phyloP scores from a whole-genome alignment of 2,329 filamentous ascomycete species.

The Xylariaceae sp. region DNA sequence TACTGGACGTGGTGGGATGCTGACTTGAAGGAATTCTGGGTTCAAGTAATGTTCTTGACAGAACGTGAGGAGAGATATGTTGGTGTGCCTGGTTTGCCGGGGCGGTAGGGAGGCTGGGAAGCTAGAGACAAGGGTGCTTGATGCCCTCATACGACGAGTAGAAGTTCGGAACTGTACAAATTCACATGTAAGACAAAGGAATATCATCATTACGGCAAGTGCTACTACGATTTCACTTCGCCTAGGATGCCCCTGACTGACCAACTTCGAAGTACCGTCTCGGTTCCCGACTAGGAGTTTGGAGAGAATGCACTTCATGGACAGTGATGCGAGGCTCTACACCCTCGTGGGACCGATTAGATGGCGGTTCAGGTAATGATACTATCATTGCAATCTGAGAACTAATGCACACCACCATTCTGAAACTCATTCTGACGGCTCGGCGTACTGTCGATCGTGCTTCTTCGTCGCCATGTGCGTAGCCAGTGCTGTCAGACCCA shows the following conservation, averaged over 20 bases:
- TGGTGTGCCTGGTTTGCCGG: conserved; percentile 66
- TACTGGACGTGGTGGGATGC: conserved; percentile 97
- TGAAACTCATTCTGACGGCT: too few relatives aligned
- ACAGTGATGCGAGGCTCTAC: not conserved
- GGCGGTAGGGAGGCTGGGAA: conserved; percentile 26
- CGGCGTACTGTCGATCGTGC: too few relatives aligned
- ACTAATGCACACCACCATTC: too few relatives aligned
- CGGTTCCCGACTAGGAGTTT: not conserved
- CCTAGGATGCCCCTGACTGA: conserved; percentile 4
- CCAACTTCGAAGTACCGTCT: conserved; percentile 1
- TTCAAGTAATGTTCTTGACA: conserved; percentile 98
- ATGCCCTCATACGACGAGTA: not conserved
- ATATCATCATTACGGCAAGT: conserved; percentile 18
- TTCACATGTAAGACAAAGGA: not conserved
- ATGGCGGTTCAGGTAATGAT: not conserved
- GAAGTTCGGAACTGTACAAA: not conserved
- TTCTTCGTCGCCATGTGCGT: too few relatives aligned
- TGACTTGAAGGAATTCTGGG: conserved; percentile 96
- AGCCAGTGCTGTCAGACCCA: too few relatives aligned
- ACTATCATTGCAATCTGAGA: too few relatives aligned
- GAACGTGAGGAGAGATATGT: conserved; percentile 92
- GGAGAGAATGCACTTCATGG: not conserved
- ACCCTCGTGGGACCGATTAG: not conserved
- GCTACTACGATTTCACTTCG: conserved; percentile 6
- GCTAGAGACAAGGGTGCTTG: not conserved